Evolutionary conservation across 108 stramenopile species (phyloP), one percentile per base, ranked within the genome.

Genomic region (Aurantiochytrium sp.): DNA sequence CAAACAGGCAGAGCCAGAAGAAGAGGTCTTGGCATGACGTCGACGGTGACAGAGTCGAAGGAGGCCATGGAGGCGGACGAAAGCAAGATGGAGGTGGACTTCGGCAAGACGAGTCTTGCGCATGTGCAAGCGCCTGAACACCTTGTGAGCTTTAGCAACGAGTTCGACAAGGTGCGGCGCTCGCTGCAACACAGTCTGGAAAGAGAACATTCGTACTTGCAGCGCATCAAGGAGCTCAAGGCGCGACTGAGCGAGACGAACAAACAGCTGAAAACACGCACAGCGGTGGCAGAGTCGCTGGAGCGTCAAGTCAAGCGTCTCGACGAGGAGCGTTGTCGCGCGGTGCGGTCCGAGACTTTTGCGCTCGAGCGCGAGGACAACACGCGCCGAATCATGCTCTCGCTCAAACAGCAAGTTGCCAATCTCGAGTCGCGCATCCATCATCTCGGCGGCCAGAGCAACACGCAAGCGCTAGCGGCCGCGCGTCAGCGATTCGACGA

Each of bases 341-440:
- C 76, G 16, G 76, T 83, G 19, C 76, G 76, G 19, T 83, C 76
- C 12, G 76, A 83, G 76, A 53, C 45, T 12, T 83, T 83, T 83
- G 76, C 76, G 28, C 45, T n/a, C 10, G 49, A 83, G 51, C 76
- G 76, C 25, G 76, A 83, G 4, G 12, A 83, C 19, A 53, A 83
- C 25, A 28, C 76, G 28, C 45, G 51, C 16, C 3, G 49, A 2
- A 47, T 83, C 25, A 28, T 83, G n/a, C 3, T 53, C n/a, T 53
- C 76, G n/a, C 76, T 83, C 25, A 83, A 83, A 23, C 49, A 83
- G 76, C 76, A 83, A 23, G 25, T 83, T 12, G 76, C 76, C 16
- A 47, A 83, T 47, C 76, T 83, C 6, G 76, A 83, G 51, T 53
- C 76, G n/a, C 45, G 76, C 45, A 28, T 83, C 45, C 45, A 83